phyloP scores from a whole-genome alignment of 2,329 filamentous ascomycete genomes.

The Cladosporium sp. region DNA sequence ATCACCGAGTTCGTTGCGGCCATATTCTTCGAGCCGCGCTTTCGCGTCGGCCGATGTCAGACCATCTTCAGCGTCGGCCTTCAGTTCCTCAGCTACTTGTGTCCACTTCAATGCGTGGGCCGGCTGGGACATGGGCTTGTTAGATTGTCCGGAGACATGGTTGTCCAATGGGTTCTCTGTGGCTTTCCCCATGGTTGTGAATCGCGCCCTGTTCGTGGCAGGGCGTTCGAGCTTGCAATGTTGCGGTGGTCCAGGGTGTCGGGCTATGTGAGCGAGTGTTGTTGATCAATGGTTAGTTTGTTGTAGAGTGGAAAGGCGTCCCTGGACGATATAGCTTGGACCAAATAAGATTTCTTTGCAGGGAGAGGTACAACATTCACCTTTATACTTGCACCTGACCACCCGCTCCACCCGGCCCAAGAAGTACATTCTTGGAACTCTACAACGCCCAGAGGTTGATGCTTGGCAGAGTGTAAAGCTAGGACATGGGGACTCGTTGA shows the following conservation, averaged over 20 bases:
- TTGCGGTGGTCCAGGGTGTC: neutral
- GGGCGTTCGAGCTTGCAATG: conserved; percentile 6
- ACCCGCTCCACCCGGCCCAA: conserved; percentile 9
- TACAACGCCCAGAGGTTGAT: conserved; percentile 9
- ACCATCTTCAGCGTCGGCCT: conserved; percentile 64
- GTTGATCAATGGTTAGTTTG: conserved; percentile 3
- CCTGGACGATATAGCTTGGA: conserved; percentile 7
- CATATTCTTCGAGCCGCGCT: conserved; percentile 56
- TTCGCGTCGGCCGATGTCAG: conserved; percentile 58
- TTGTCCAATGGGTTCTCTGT: conserved; percentile 9
- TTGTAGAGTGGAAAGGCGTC: neutral
- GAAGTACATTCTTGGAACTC: conserved; percentile 11
- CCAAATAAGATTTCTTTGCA: conserved; percentile 10
- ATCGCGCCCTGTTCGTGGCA: conserved; percentile 4
- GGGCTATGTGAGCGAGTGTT: neutral
- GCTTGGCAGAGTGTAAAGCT: conserved; percentile 10
- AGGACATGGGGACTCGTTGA: conserved; percentile 8
- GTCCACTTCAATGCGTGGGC: conserved; percentile 59
- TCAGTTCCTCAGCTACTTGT: conserved; percentile 53
- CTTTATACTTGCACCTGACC: conserved; percentile 14
- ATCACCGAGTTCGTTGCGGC: conserved; percentile 67
- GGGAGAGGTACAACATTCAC: conserved; percentile 3
- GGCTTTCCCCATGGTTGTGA: conserved; percentile 2
- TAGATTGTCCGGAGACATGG: conserved; percentile 37
- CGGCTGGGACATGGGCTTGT: conserved; percentile 55